Evolutionary conservation across 164 flowering plant species (phyloP).

Genomic region (Aristolochia contorta): DNA sequence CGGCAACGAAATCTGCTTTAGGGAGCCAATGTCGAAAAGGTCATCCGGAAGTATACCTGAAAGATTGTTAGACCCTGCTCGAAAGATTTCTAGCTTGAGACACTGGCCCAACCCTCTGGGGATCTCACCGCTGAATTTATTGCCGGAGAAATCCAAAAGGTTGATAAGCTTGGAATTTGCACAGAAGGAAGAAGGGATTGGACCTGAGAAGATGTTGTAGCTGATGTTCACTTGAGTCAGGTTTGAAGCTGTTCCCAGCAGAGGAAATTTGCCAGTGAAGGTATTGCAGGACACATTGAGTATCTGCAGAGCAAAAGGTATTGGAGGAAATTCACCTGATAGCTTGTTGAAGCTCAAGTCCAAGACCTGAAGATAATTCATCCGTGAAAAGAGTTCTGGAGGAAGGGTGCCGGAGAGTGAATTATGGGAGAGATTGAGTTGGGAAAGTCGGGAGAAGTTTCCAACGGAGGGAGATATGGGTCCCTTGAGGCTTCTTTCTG

Average conservation of each 20-base stretch:
- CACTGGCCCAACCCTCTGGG: conserved; percentile 34
- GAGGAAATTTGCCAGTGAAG: conserved; percentile 35
- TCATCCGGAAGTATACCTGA: conserved; percentile 49
- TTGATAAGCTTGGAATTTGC: conserved; percentile 25
- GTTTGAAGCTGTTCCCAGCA: conserved; percentile 26
- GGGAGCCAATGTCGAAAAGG: conserved; percentile 33
- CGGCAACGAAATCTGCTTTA: conserved; percentile 53
- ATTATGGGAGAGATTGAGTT: conserved; percentile 64
- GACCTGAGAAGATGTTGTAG: conserved; percentile 57
- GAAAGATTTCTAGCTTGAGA: conserved; percentile 32
- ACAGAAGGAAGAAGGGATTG: conserved; percentile 32
- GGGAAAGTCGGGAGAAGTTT: conserved; percentile 35
- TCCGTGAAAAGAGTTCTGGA: conserved; percentile 44
- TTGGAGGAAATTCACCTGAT: conserved; percentile 29
- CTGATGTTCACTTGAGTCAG: conserved; percentile 49
- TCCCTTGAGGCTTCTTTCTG: conserved; percentile 44
- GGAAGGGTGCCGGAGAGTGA: conserved; percentile 47
- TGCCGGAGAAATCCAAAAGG: conserved; percentile 57
- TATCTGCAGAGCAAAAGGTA: conserved; percentile 32
- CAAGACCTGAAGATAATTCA: conserved; percentile 50
- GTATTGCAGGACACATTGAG: conserved; percentile 61
- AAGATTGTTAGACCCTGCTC: conserved; percentile 41
- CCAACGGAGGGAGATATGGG: conserved; percentile 37
- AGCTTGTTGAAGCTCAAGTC: conserved; percentile 66
- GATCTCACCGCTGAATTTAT: conserved; percentile 45